Base-by-base conservation (phyloP, 2,329 filamentous ascomycete genomes). In the Fusarium pininemorale region DNA sequence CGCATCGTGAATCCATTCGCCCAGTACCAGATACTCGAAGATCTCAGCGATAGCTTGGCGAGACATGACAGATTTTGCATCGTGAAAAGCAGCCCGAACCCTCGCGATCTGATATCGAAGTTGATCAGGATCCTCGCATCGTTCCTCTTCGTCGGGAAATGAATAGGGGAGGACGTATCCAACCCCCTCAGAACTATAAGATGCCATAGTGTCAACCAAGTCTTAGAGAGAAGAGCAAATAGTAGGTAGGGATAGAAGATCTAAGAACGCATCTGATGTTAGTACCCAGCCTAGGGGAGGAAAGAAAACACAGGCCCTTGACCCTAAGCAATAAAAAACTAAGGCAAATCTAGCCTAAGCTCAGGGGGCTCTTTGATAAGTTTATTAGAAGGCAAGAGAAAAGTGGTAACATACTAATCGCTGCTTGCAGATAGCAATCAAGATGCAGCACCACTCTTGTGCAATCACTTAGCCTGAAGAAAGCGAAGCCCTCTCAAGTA, bases 401-500 rank as follows among this genome's bases (percentile, higher is more conserved):
- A 11, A 5, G n/a, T n/a, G 10, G 15, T 6, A 10, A 32, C 7
- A 18, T 4, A 48, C 14, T 5, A 10, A 3, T 18, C 15, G 5
- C 11, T 18, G 15, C 28, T 50, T 50, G 28, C 22, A 9, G 28
- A n/a, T 3, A 18, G 28, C 28, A 50, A n/a, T 32, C 47, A n/a
- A n/a, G 28, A 50, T 5, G 28, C 47, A 16, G 15, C 3, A 32
- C 28, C 1, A 50, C 28, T 24, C 22, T 32, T 3, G 3, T 18
- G 15, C 22, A n/a, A 13, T 18, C 11, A 13, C 47, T 50, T 5
- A 0, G 28, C 11, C 1, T 1, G 6, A 50, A n/a, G 22, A 7
- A 32, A 8, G 1, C 7, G 10, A 32, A 7, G 5, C 1, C 28
- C 28, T 32, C 0, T 0, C 5, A n/a, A 32, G 22, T 4, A 50